Conservation (phyloP, 768 basidiomycete genomes). For the Phallus indusiatus region DNA sequence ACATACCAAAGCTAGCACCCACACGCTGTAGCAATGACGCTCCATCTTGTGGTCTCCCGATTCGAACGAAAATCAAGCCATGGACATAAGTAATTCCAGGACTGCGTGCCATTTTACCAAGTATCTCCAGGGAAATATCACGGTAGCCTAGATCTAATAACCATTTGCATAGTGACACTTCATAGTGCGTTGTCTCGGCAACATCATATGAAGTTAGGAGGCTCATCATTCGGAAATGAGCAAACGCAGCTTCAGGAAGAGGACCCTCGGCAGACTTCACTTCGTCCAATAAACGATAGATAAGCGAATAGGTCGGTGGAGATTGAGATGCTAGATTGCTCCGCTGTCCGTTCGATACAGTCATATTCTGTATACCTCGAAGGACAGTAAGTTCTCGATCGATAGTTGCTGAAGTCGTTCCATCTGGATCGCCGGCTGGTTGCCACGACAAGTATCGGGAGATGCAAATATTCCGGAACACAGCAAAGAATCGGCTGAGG, state of each 20-base stretch:
- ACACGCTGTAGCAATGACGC: slow-evolving; percentile 62
- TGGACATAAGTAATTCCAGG: slow-evolving; percentile 69
- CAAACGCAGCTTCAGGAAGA: slow-evolving; percentile 55
- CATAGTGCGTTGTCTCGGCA: slow-evolving; percentile 54
- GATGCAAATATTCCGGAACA: slow-evolving; percentile 71
- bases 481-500: slow-evolving; percentile 65
- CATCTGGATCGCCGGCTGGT: slow-evolving; percentile 35
- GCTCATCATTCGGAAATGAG: slow-evolving; percentile 58
- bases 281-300: slow-evolving; percentile 46
- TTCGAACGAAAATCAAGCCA: slow-evolving; percentile 54
- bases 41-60: slow-evolving; percentile 66
- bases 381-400: background rate
- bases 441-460: slow-evolving; percentile 52
- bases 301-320: slow-evolving; percentile 49
- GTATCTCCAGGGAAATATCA: slow-evolving; percentile 49
- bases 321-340: slow-evolving; percentile 23
- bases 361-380: background rate
- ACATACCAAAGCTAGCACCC: slow-evolving; percentile 66
- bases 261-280: slow-evolving; percentile 36
- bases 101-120: slow-evolving; percentile 72
- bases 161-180: slow-evolving; percentile 64
- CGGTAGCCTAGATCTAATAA: slow-evolving; percentile 57
- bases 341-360: background rate
- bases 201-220: slow-evolving; percentile 62
- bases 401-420: slow-evolving; percentile 9